Evolutionary conservation across 2,329 filamentous ascomycete genomes (phyloP).

Genomic region (Colletotrichum viniferum): DNA sequence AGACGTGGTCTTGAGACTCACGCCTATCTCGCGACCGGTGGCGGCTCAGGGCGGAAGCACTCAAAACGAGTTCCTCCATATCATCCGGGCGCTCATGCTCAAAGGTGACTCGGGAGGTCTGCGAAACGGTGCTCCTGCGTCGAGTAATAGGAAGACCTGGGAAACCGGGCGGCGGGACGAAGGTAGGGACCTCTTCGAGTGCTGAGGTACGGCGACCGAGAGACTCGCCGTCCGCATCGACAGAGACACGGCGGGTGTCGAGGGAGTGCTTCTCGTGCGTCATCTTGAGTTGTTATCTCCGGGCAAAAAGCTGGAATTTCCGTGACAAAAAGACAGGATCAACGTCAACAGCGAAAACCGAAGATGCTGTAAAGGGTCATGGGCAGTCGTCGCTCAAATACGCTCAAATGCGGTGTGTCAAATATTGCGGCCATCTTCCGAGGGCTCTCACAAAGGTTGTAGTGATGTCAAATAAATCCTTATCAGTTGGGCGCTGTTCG

Average conservation of each 20-base stretch:
- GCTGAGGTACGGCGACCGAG: slow-evolving; percentile 6
- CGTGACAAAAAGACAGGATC: not conserved
- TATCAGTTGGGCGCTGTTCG: not conserved
- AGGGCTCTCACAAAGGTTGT: not conserved
- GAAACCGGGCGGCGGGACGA: not conserved
- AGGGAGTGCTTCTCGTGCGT: not conserved
- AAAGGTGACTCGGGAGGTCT: slow-evolving; percentile 4
- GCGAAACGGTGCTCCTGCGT: slow-evolving; percentile 3
- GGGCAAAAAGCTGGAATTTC: not conserved
- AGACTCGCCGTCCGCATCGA: not conserved
- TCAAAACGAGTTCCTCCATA: slow-evolving; percentile 2
- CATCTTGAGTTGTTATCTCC: not conserved
- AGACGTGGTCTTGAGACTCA: slow-evolving; percentile 7
- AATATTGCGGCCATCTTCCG: not conserved
- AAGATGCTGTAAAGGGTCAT: not conserved
- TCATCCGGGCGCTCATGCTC: not conserved
- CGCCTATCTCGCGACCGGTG: slow-evolving; percentile 2
- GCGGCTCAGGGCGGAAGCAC: not conserved
- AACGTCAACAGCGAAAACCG: not conserved
- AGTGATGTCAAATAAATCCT: not conserved
- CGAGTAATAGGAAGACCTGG: slow-evolving; percentile 1
- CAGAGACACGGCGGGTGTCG: not conserved
- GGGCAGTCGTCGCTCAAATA: not conserved
- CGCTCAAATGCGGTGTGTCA: not conserved
- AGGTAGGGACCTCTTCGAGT: slow-evolving; percentile 2